phyloP scores from a whole-genome alignment of 1,284 basidiomycete species.

The Cryptococcus sp. region DNA sequence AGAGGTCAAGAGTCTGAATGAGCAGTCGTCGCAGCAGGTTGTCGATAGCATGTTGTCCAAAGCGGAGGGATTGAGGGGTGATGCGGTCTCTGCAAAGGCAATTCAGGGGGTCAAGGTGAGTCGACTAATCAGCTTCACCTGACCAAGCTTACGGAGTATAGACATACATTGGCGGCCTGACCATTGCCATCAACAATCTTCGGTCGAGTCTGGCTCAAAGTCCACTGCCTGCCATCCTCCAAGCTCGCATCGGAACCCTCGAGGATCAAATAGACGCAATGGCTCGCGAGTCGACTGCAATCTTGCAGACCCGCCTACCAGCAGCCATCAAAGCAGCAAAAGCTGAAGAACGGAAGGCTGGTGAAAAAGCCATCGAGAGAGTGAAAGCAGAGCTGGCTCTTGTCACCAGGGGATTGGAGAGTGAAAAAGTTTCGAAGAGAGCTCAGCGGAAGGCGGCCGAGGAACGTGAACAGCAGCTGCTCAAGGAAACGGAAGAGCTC shows the following conservation, averaged over 20 bases:
- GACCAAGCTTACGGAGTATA: constrained; percentile 9
- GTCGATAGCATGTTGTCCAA: constrained; percentile 18
- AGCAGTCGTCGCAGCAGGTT: constrained; percentile 21
- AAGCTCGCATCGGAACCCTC: constrained; percentile 2
- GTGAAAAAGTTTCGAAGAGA: constrained; percentile 17
- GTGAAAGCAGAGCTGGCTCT: constrained; percentile 14
- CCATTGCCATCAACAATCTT: constrained; percentile 22
- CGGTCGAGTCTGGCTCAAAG: constrained; percentile 13
- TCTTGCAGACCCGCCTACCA: constrained; percentile 3
- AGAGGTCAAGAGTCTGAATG: constrained; percentile 18
- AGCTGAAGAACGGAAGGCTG: constrained; percentile 7
- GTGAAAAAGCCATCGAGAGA: constrained; percentile 9
- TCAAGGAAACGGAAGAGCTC: constrained; percentile 9
- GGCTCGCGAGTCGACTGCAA: background rate
- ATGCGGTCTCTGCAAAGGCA: constrained; percentile 22
- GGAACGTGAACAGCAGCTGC: constrained; percentile 19
- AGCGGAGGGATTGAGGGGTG: constrained; percentile 14
- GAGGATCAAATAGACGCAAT: constrained; percentile 1
- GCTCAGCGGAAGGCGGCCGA: constrained; percentile 11
- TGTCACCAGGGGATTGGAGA: constrained; percentile 22
- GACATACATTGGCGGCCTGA: constrained; percentile 31
- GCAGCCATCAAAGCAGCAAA: constrained; percentile 7
- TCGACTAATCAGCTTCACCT: background rate
- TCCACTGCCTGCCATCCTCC: constrained; percentile 22
- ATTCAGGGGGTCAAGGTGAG: constrained; percentile 30